Evolutionary conservation across 441 rosid genomes (phyloP), one percentile per base, ranked within the genome.

Genomic region (Pelargonium australe): DNA sequence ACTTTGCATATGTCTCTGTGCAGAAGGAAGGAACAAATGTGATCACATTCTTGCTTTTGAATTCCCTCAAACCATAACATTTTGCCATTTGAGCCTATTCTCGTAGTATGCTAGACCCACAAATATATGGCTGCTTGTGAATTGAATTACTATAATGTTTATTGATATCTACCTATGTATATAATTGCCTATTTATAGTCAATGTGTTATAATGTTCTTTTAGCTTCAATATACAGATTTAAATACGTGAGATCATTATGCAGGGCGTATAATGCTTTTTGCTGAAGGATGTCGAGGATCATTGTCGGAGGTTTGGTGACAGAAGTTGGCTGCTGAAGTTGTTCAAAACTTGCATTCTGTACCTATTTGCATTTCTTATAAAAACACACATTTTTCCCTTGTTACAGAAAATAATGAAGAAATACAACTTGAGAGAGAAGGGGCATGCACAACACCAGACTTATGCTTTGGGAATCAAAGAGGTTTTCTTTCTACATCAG

Each of bases 251-350:
- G 66, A 58, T 63, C 55, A 69, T 71, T 61, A 31, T 83, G 79
- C 86, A 94, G 97, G 99, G 14, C 82, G 83, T 68, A 37, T 91
- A 63, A 89, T 88, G 20, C 84, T 94, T 72, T 77, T 94, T 57
- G 96, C 96, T 55, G 99, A 94, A 75, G 99, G 99, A 72, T 94
- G 97, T 75, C 88, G 99, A 71, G 99, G 99, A 80, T 94, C 99
- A 66, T 80, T 94, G 66, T 87, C 99, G 2, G 96, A 94, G 95
- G 99, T 94, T 71, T 77, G 87, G 47, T 63, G 66, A 68, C 68
- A 64, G 68, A 75, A 69, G 63, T 69, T 73, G 67, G 13, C 63
- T 66, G 73, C 74, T 73, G 45, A 68, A 37, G 23, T 43, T 40
- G 55, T 55, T 68, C 31, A 45, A 70, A 65, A 45, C 70, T 58